Evolutionary conservation across 345 rosid genomes (phyloP), one percentile per base, ranked within the genome.

Genomic region (Citrus medica): DNA sequence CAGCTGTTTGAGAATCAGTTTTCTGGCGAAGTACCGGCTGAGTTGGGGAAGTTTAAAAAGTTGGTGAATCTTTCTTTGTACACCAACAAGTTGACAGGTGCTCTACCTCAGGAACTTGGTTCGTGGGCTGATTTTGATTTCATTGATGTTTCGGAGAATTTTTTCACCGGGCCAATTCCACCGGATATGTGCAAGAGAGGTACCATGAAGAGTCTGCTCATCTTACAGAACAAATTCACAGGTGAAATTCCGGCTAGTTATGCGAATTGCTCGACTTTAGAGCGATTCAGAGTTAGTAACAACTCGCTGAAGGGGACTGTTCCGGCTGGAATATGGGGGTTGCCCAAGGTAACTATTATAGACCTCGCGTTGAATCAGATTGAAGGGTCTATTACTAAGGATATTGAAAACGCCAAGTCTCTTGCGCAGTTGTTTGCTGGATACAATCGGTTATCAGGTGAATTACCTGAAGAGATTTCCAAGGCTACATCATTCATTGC

Each of bases 151-250:
- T 91, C 99, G 0, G 98, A 91, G 84, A 95, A 95, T 83, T 63
- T 69, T 6, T 48, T 95, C 77, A 85, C 90, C 0, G 99, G 99
- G 59, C 78, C 90, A 5, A 88, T 95, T 76, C 99, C 99, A 1
- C 93, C 98, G 0, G 82, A 92, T 67, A 95, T 95, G 98, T 95
- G 99, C 85, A 91, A 92, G 82, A 77, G 78, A 33, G 97, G 98
- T 66, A 86, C 85, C 67, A 91, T 93, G 99, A 87, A 1, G 74
- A 68, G 10, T 74, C 85, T 95, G 58, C 90, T 95, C 9, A 60
- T 95, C 79, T 88, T 95, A 0, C 94, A 91, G 64, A 95, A 95
- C 88, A 87, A 81, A 24, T 79, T 95, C 53, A 84, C 97, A 0
- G 99, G 98, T 8, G 87, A 88, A 32, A 93, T 95, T 73, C 98